A percentile compares a stretch with the other conserved stretches of the same genome.
Conservation (phyloP, 2,329 filamentous ascomycete genomes). For the Xylaria hypoxylon region DNA sequence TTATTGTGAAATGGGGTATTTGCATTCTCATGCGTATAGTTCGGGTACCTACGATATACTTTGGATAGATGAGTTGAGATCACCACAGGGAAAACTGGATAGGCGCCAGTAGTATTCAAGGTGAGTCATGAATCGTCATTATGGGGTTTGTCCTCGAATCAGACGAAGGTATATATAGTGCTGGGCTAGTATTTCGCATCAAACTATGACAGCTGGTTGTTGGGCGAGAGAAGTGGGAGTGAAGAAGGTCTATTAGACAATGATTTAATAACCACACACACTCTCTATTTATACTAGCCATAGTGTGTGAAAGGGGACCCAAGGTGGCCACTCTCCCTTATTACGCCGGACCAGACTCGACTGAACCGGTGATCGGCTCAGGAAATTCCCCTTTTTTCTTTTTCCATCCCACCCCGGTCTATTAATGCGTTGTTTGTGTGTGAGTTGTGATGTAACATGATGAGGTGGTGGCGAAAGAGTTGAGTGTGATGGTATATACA, state of each 20-base stretch:
- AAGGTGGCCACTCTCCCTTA: background rate
- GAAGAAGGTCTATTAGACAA: constrained; percentile 29
- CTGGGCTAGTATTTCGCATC: background rate
- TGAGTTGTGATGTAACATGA: constrained; percentile 23
- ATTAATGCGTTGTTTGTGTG: constrained; percentile 24
- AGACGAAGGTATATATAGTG: background rate
- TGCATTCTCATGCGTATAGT: background rate
- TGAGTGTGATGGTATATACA: constrained; percentile 35
- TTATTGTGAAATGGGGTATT: background rate
- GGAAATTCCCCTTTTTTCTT: background rate
- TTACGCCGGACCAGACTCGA: constrained; percentile 12
- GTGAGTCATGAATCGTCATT: background rate
- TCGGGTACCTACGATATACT: no score
- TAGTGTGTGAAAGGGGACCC: background rate
- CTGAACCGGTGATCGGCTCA: constrained; percentile 14
- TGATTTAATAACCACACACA: background rate
- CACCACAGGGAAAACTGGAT: no score
- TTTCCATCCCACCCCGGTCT: constrained; percentile 12
- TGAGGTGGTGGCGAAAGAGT: constrained; percentile 6
- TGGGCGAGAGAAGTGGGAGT: constrained; percentile 2
- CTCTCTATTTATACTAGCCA: constrained; percentile 1
- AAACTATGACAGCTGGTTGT: background rate
- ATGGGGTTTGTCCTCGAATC: background rate
- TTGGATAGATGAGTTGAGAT: no score
- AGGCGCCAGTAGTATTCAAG: no score